phyloP scores from a whole-genome alignment of 495 filamentous ascomycete genomes.

The Lichenothelia convexa region DNA sequence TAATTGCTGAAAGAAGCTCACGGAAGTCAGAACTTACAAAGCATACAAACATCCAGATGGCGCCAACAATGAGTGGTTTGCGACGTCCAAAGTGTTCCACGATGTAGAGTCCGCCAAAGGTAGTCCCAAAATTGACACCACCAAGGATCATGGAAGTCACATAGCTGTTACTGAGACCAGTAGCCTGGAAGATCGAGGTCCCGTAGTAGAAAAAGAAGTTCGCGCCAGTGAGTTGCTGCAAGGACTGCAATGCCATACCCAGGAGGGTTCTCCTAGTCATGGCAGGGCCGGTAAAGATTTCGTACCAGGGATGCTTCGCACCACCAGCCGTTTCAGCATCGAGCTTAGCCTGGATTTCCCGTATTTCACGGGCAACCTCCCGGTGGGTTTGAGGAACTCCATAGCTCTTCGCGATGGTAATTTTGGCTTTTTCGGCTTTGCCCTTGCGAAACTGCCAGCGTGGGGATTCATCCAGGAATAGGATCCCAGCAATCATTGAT shows the following conservation, averaged over 20 bases:
- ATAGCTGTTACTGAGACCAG: conserved; percentile 15
- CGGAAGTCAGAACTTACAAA: conserved; percentile 9
- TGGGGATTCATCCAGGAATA: conserved; percentile 19
- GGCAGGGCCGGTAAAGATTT: conserved; percentile 27
- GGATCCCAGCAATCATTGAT: conserved; percentile 43
- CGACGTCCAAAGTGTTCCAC: conserved; percentile 22
- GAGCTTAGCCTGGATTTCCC: conserved; percentile 34
- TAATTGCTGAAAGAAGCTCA: not conserved
- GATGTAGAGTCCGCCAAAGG: conserved; percentile 20
- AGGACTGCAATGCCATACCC: conserved; percentile 50
- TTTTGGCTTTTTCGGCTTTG: conserved; percentile 31
- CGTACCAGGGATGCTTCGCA: conserved; percentile 15
- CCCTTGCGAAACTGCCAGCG: conserved; percentile 21
- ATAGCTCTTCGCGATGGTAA: conserved; percentile 51
- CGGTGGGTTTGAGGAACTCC: conserved; percentile 46
- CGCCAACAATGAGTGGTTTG: conserved; percentile 16
- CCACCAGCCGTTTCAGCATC: conserved; percentile 24
- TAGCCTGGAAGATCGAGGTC: conserved; percentile 17
- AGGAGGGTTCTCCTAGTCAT: conserved; percentile 57
- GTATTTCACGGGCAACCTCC: conserved; percentile 48
- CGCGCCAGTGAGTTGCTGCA: conserved; percentile 45
- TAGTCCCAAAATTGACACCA: conserved; percentile 21
- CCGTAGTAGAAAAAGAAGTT: conserved; percentile 38
- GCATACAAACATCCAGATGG: conserved; percentile 21
- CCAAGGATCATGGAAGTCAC: conserved; percentile 19